Percentiles rank a stretch among this genome's conserved stretches.
Conservation (phyloP, 2,329 filamentous ascomycete species). For the Thelonectria blattea region DNA sequence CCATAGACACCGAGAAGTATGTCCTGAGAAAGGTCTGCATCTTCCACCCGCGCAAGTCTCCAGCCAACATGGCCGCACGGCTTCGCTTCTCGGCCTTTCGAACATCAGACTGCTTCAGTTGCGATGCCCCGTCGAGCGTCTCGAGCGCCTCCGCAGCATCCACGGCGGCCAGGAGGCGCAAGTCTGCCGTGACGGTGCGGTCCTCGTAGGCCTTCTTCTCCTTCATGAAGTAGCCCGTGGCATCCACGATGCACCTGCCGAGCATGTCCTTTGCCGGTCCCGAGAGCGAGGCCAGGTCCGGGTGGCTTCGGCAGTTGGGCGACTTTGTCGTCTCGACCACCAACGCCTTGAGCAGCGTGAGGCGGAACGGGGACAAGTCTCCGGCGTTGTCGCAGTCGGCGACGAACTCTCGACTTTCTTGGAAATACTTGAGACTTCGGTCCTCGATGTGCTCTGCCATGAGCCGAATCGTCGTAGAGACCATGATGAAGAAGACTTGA, state of each 20-base stretch:
- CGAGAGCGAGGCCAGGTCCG: slow-evolving; percentile 33
- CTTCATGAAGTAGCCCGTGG: slow-evolving; percentile 37
- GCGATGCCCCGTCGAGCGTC: slow-evolving; percentile 29
- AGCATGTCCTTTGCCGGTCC: slow-evolving; percentile 37
- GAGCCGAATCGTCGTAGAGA: slow-evolving; percentile 46
- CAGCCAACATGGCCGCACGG: slow-evolving; percentile 41
- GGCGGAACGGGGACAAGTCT: slow-evolving; percentile 40
- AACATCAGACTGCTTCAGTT: slow-evolving; percentile 41
- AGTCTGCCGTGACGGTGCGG: slow-evolving; percentile 29
- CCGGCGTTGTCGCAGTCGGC: slow-evolving; percentile 32
- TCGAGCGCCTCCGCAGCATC: slow-evolving; percentile 40
- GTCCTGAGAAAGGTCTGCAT: slow-evolving; percentile 51
- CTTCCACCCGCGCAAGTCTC: slow-evolving; percentile 53
- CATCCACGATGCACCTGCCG: slow-evolving; percentile 35
- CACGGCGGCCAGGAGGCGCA: slow-evolving; percentile 43
- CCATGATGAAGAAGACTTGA: slow-evolving; percentile 42
- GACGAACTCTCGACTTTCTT: slow-evolving; percentile 37
- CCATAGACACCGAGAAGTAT: slow-evolving; percentile 43
- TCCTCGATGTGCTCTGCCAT: slow-evolving; percentile 53
- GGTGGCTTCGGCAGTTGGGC: slow-evolving; percentile 34
- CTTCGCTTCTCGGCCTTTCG: slow-evolving; percentile 47
- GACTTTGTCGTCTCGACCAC: slow-evolving; percentile 38
- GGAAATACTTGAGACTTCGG: slow-evolving; percentile 50
- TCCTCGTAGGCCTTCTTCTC: slow-evolving; percentile 41
- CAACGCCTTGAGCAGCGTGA: slow-evolving; percentile 47